These are phyloP conservation scores for Teunomyces lycoperdinae DNA, from an alignment of 805 yeast genomes.

Conservation along the genomic window DNA sequence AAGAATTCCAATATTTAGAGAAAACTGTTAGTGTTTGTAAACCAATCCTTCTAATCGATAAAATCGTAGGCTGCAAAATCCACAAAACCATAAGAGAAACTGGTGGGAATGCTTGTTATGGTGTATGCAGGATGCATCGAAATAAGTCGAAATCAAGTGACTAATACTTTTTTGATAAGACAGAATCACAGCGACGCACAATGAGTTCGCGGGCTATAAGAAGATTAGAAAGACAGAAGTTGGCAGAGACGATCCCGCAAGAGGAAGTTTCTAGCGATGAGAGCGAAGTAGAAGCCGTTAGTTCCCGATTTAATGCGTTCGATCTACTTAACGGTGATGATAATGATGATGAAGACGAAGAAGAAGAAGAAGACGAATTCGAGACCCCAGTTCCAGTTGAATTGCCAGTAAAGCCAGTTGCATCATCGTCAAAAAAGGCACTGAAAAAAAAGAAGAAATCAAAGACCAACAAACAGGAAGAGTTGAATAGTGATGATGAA, in stretches of 20 bases:
- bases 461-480: constrained; percentile 10
- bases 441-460: constrained; percentile 14
- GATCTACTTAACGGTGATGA: constrained; percentile 38
- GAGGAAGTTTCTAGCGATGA: constrained; percentile 12
- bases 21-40: neutral
- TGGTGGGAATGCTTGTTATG: neutral
- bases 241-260: constrained; percentile 11
- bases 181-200: neutral
- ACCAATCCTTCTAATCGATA: neutral
- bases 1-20: too few relatives aligned
- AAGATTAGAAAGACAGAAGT: constrained; percentile 21
- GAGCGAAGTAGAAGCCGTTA: constrained; percentile 13
- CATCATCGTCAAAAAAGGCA: constrained; percentile 20
- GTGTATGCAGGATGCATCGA: neutral
- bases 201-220: constrained; percentile 29
- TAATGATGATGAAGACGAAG: constrained; percentile 17
- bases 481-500: constrained; percentile 52
- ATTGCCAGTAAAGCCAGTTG: constrained; percentile 13
- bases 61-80: constrained; percentile 1
- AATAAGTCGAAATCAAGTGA: neutral
- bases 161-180: neutral
- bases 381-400: constrained; percentile 13
- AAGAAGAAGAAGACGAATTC: constrained; percentile 15
- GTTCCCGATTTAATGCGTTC: constrained; percentile 41
- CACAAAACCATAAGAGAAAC: neutral